Conservation (phyloP, 352 stramenopile species). For the Phytophthora cactorum region DNA sequence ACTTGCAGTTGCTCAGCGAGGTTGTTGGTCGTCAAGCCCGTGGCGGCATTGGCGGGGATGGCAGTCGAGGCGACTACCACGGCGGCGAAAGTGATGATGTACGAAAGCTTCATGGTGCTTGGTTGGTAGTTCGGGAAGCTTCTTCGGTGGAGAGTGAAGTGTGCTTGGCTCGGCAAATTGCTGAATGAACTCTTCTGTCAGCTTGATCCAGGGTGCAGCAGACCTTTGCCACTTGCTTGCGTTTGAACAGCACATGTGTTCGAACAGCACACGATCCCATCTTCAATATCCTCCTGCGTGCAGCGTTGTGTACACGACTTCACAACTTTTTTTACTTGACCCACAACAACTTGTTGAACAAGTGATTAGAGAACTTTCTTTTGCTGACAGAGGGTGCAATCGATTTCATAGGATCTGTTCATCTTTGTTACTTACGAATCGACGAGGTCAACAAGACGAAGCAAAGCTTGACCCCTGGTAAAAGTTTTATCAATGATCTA, state of each 20-base stretch:
- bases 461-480: too few species aligned
- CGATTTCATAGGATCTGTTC: not conserved
- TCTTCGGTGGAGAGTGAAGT: conserved; percentile 2
- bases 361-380: not conserved
- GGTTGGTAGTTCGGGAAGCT: not conserved
- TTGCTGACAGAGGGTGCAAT: not conserved
- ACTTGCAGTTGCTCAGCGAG: conserved; percentile 6
- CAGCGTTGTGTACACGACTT: conserved; percentile 9
- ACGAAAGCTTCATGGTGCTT: conserved; percentile 21
- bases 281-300: conserved; percentile 11
- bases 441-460: too few species aligned
- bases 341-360: not conserved
- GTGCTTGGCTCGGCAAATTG: conserved; percentile 14
- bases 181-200: conserved; percentile 12
- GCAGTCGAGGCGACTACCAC: conserved; percentile 19
- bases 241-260: conserved; percentile 2
- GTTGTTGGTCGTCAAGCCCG: conserved; percentile 11
- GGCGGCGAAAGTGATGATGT: conserved; percentile 17
- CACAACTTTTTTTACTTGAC: not conserved
- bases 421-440: not conserved
- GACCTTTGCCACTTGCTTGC: not conserved
- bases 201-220: not conserved
- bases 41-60: conserved; percentile 11
- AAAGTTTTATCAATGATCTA: too few species aligned
- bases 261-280: conserved; percentile 14